Conservation (phyloP, 495 filamentous ascomycete species). For the Parathielavia hyrcaniae region DNA sequence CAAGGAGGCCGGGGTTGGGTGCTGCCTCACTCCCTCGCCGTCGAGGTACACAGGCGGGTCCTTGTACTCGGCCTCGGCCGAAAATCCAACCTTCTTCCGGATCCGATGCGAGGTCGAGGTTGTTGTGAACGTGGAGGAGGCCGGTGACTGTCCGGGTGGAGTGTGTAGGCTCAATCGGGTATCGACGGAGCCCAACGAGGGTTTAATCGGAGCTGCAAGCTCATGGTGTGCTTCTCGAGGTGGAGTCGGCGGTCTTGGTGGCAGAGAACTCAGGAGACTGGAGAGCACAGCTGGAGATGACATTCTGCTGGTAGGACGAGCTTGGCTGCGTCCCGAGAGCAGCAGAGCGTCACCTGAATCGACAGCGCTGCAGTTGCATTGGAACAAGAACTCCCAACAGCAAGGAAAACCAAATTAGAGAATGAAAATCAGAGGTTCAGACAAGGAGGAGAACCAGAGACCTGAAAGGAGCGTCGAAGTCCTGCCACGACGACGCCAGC, state of each 20-base stretch:
- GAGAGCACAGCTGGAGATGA: slow-evolving; percentile 39
- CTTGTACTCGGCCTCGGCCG: slow-evolving; percentile 64
- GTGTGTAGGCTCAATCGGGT: slow-evolving; percentile 40
- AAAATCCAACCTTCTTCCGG: slow-evolving; percentile 70
- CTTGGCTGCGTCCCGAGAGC: slow-evolving; percentile 16
- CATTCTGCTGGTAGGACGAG: slow-evolving; percentile 36
- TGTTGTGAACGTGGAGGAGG: slow-evolving; percentile 54
- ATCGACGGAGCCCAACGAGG: slow-evolving; percentile 30
- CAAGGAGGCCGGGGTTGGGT: slow-evolving; percentile 40
- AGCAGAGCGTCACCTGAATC: slow-evolving; percentile 18
- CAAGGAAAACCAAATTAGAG: background rate
- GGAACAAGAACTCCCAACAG: background rate
- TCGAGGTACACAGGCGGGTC: slow-evolving; percentile 49
- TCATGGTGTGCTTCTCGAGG: slow-evolving; percentile 46
- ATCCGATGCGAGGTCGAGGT: slow-evolving; percentile 49
- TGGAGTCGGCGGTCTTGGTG: slow-evolving; percentile 50
- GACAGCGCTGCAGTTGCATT: slow-evolving; percentile 5
- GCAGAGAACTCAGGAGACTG: slow-evolving; percentile 40
- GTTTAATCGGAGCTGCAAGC: slow-evolving; percentile 21
- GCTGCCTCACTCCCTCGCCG: slow-evolving; percentile 36
- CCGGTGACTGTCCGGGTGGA: slow-evolving; percentile 44
- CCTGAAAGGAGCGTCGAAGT: slow-evolving; percentile 14
- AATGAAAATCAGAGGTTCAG: background rate
- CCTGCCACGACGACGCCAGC: slow-evolving; percentile 5
- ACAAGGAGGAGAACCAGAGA: slow-evolving; percentile 2